A percentile compares a stretch with the other conserved stretches of the same genome.
These are phyloP conservation scores for Aspergillus carbonarius DNA, from an alignment of 2,329 filamentous ascomycete species.

Conservation along the genomic window DNA sequence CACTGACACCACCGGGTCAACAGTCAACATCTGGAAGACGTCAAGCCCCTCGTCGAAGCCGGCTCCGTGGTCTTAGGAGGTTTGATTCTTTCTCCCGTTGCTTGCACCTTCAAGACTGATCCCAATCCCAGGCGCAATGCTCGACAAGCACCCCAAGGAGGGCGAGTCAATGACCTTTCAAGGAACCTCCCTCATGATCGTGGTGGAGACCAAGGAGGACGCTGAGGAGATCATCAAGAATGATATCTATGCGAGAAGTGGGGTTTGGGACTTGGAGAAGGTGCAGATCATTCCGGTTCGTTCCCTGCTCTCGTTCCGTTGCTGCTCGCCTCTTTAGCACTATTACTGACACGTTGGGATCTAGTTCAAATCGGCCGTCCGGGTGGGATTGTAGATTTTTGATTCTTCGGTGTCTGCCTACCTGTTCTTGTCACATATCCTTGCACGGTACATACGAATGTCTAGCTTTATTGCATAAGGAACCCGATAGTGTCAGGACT, in stretches of 20 bases:
- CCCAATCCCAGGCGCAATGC: conserved; percentile 56
- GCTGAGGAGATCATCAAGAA: conserved; percentile 64
- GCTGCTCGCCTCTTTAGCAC: background rate
- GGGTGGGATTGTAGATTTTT: conserved; percentile 10
- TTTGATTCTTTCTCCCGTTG: conserved; percentile 35
- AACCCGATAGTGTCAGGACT: background rate
- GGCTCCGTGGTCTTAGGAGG: conserved; percentile 66
- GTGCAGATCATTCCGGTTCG: conserved; percentile 45
- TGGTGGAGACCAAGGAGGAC: conserved; percentile 68
- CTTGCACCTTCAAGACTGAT: background rate
- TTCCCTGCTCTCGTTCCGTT: background rate
- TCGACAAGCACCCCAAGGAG: conserved; percentile 65
- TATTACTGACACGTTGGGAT: conserved; percentile 4
- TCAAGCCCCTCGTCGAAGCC: conserved; percentile 54
- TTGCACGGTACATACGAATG: background rate
- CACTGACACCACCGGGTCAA: background rate
- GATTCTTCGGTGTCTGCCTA: background rate
- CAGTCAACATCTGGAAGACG: conserved; percentile 57
- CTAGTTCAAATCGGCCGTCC: conserved; percentile 35
- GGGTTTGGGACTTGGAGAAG: conserved; percentile 79
- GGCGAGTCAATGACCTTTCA: conserved; percentile 65
- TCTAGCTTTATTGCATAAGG: background rate
- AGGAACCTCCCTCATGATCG: conserved; percentile 68
- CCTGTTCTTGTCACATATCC: background rate
- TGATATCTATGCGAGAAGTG: conserved; percentile 69